Conservation (phyloP, 768 basidiomycete species). For the Boletus speciosus region DNA sequence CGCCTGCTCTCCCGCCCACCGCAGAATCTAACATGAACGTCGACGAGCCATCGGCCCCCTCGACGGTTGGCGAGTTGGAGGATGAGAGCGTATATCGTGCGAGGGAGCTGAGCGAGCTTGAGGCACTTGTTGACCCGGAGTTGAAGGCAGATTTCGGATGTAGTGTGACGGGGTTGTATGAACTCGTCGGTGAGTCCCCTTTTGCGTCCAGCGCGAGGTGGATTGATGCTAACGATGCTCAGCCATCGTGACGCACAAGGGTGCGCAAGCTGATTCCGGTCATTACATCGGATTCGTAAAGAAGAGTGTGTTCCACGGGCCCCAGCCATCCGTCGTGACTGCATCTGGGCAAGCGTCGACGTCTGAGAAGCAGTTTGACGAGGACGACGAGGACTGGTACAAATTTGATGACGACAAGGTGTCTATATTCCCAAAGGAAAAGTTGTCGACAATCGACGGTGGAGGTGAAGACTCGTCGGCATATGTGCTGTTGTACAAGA, state of each 20-base stretch:
- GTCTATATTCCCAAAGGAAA: conserved; percentile 79
- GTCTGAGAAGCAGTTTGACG: conserved; percentile 28
- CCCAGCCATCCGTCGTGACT: conserved; percentile 1
- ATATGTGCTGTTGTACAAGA: conserved; percentile 84
- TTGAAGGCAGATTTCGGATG: conserved; percentile 67
- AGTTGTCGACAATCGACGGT: conserved; percentile 80
- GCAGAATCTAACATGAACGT: conserved; percentile 38
- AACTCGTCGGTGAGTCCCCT: conserved; percentile 71
- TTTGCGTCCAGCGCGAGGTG: not conserved
- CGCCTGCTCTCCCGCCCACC: conserved; percentile 18
- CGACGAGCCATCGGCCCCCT: conserved; percentile 38
- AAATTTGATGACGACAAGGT: conserved; percentile 98
- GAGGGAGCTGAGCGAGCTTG: conserved; percentile 64
- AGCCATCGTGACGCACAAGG: conserved; percentile 98
- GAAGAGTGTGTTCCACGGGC: conserved; percentile 62
- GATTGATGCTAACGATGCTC: not conserved
- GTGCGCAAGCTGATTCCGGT: conserved; percentile 89
- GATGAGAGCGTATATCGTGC: conserved; percentile 63
- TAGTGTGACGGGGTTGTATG: conserved; percentile 82
- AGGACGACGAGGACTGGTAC: conserved; percentile 85
- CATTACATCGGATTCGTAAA: conserved; percentile 95
- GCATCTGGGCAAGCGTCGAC: conserved; percentile 7
- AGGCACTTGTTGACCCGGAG: conserved; percentile 58
- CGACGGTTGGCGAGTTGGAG: conserved; percentile 40
- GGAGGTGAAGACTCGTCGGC: conserved; percentile 90